Evolutionary conservation across 495 filamentous ascomycete genomes (phyloP).

Genomic region (Penicillium canescens): DNA sequence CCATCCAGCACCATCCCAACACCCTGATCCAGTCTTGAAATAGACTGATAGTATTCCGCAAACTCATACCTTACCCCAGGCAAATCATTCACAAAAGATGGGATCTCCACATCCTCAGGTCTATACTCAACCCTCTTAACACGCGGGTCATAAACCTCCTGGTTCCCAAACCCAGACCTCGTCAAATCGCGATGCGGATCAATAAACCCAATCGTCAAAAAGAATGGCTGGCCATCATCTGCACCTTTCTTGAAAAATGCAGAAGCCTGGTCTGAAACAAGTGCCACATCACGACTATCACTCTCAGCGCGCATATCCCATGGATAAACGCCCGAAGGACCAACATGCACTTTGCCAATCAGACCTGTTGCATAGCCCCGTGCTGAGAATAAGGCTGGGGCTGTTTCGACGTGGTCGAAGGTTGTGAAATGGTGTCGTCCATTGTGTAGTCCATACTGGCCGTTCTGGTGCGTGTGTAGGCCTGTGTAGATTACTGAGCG

Average conservation of each 20-base stretch:
- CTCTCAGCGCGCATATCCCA: conserved; percentile 42
- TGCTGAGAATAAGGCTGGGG: conserved; percentile 33
- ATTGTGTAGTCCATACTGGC: conserved; percentile 42
- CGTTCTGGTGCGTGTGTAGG: conserved; percentile 47
- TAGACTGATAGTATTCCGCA: conserved; percentile 43
- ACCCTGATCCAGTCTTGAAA: conserved; percentile 41
- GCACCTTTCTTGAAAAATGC: conserved; percentile 36
- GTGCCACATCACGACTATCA: conserved; percentile 30
- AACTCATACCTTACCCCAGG: conserved; percentile 39
- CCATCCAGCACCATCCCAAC: conserved; percentile 39
- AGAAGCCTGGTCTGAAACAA: conserved; percentile 32
- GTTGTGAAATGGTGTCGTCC: conserved; percentile 41
- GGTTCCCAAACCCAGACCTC: conserved; percentile 44
- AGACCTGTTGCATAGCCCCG: conserved; percentile 43
- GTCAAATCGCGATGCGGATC: conserved; percentile 46
- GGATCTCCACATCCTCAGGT: conserved; percentile 32
- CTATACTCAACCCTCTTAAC: conserved; percentile 12
- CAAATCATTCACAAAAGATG: conserved; percentile 35
- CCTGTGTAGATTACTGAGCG: conserved; percentile 47
- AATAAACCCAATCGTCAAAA: conserved; percentile 43
- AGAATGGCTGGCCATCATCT: conserved; percentile 31
- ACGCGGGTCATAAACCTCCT: conserved; percentile 17
- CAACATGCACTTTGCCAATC: conserved; percentile 50
- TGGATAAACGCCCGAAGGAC: conserved; percentile 36
- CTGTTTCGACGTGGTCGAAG: conserved; percentile 41